Base-by-base conservation (phyloP, 345 rosid species). In the Mallotus nudiflorus region DNA sequence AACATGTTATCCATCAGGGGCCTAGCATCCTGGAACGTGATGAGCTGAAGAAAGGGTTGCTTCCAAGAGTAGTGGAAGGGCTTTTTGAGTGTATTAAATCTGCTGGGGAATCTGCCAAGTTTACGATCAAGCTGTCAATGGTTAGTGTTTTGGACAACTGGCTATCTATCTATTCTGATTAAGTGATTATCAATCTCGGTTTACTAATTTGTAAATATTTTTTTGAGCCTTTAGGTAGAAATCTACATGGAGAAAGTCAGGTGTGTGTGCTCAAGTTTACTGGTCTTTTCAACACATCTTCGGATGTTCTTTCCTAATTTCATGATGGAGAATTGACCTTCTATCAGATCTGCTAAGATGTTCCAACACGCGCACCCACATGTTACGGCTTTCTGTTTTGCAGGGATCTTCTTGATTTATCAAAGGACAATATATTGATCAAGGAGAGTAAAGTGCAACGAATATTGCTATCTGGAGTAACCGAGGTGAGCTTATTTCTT, bases 211-310 rank as follows among this genome's bases (percentile, higher is more conserved):
- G 49, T 62, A n/a, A 65, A 24, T 24, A 16, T 45, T 70, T 54
- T 48, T 59, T 13, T 73, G 48, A 64, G 56, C 67, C 27, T 79
- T 28, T 57, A 91, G 97, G 97, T 93, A 9, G 98, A 91, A 80
- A 91, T 93, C 76, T 93, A 93, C 81, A 87, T 93, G 98, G 98
- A 91, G 86, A 91, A 85, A 87, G 90, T 93, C 74, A 89, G 97
- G 97, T 87, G 76, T 40, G 59, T 20, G 15, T 61, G 33, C 42
- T 13, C 28, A 8, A 51, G 16, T 22, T 68, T 73, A 35, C 52
- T 24, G 42, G 62, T 70, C 45, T 28, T 60, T 60, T 57, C 16
- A 25, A 35, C n/a, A 62, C 14, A 9, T 69, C 40, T 49, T 54
- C 49, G 10, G 4, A 53, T 40, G 40, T 15, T 62, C 35, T 14